Evolutionary conservation across 2,329 filamentous ascomycete genomes (phyloP).

Genomic region (Aspergillus viridinutans): DNA sequence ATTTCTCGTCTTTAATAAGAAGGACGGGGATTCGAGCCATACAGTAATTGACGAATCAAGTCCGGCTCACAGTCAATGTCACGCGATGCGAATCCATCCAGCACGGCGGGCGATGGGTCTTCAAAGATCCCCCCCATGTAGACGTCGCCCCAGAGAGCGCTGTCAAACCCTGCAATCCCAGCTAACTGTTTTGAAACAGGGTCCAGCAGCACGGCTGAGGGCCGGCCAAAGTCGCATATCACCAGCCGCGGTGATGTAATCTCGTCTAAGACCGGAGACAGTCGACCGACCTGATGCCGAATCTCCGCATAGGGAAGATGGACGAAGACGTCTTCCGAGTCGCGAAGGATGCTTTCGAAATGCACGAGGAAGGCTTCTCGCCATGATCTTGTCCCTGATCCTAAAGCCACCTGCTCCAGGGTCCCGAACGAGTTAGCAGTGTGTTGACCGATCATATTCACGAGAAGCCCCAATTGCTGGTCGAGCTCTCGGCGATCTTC

Average conservation of each 20-base stretch:
- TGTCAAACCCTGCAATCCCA: slow-evolving; percentile 51
- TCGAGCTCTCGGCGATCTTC: slow-evolving; percentile 32
- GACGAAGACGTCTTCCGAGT: slow-evolving; percentile 57
- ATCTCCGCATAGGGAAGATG: slow-evolving; percentile 54
- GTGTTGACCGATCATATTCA: slow-evolving; percentile 43
- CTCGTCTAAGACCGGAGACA: slow-evolving; percentile 46
- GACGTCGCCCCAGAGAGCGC: slow-evolving; percentile 54
- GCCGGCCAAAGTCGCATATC: slow-evolving; percentile 46
- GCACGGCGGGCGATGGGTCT: slow-evolving; percentile 29
- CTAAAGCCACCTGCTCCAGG: slow-evolving; percentile 44
- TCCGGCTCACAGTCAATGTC: slow-evolving; percentile 20
- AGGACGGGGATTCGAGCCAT: slow-evolving; percentile 12
- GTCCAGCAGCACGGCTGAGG: slow-evolving; percentile 51
- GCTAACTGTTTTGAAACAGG: slow-evolving; percentile 45
- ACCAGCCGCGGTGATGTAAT: slow-evolving; percentile 51
- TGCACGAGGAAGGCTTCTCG: slow-evolving; percentile 49
- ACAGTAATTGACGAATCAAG: slow-evolving; percentile 33
- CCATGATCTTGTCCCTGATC: slow-evolving; percentile 50
- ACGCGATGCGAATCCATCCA: slow-evolving; percentile 33
- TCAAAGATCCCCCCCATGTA: slow-evolving; percentile 51
- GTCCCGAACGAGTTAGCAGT: slow-evolving; percentile 49
- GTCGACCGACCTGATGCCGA: slow-evolving; percentile 45
- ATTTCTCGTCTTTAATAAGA: neutral
- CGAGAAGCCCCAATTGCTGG: slow-evolving; percentile 31
- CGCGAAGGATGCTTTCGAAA: slow-evolving; percentile 51